Conservation (phyloP, 2,329 filamentous ascomycete species). For the Penicillium freii region DNA sequence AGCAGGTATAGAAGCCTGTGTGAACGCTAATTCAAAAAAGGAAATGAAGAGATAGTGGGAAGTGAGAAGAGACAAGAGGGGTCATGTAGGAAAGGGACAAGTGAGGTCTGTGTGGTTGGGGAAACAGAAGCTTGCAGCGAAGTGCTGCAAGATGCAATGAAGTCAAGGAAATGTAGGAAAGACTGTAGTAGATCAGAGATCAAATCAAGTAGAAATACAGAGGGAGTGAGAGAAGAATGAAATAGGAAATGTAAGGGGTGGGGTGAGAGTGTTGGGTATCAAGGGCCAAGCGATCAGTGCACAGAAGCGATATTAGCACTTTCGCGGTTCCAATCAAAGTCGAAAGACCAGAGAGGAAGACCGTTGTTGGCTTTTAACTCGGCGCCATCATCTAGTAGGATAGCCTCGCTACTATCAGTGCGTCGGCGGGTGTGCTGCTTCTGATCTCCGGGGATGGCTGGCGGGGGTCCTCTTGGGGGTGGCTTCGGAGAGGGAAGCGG, state of each 20-base stretch:
- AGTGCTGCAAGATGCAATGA: conserved; percentile 1
- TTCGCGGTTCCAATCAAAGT: conserved; percentile 45
- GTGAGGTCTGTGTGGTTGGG: background rate
- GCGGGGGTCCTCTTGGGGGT: conserved; percentile 32
- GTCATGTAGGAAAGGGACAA: conserved; percentile 1
- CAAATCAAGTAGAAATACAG: background rate
- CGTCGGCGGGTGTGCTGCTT: conserved; percentile 41
- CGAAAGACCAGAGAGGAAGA: conserved; percentile 42
- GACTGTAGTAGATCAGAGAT: background rate
- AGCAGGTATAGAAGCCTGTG: conserved; percentile 7
- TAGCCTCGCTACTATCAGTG: conserved; percentile 48
- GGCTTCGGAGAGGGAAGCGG: conserved; percentile 35
- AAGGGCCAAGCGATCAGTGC: conserved; percentile 27
- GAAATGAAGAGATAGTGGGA: background rate
- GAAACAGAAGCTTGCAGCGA: background rate
- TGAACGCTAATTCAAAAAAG: conserved; percentile 8
- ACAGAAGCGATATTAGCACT: conserved; percentile 35
- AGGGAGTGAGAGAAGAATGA: background rate
- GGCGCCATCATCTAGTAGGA: conserved; percentile 45
- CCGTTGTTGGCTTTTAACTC: conserved; percentile 57
- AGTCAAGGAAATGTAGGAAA: conserved; percentile 6
- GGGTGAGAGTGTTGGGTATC: conserved; percentile 3
- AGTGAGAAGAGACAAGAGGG: background rate
- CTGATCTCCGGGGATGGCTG: conserved; percentile 34
- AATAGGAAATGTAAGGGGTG: conserved; percentile 8